These are phyloP conservation scores for Nitzschia sp. DNA, from an alignment of 108 stramenopile genomes.

Conservation along the genomic window DNA sequence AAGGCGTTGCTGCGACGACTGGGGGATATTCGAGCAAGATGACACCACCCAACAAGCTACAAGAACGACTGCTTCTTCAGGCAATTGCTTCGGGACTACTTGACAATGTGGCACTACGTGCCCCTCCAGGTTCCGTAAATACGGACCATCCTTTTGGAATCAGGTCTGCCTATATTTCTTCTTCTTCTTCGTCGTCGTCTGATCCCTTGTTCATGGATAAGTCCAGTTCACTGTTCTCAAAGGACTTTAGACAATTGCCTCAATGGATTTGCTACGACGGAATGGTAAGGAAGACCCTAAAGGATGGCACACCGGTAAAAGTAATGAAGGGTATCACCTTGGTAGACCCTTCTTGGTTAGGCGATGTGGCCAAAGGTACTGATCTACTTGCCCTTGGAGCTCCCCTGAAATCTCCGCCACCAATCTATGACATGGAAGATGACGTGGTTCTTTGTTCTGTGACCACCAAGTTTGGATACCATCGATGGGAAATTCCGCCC, in stretches of 20 bases:
- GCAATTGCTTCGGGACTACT: constrained; percentile 74
- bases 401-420: constrained; percentile 61
- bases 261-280: constrained; percentile 82
- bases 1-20: constrained; percentile 67
- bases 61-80: constrained; percentile 62
- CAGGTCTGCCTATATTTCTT: constrained; percentile 76
- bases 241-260: constrained; percentile 60
- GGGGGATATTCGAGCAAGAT: constrained; percentile 64
- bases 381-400: constrained; percentile 58
- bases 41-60: constrained; percentile 74
- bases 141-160: constrained; percentile 60
- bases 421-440: constrained; percentile 61
- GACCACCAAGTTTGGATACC: constrained; percentile 68
- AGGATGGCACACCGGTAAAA: constrained; percentile 65
- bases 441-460: constrained; percentile 80
- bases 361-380: constrained; percentile 65
- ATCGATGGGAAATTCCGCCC: constrained; percentile 80
- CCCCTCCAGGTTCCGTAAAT: constrained; percentile 62
- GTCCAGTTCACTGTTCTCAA: constrained; percentile 62
- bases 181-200: constrained; percentile 39
- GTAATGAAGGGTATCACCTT: constrained; percentile 82
- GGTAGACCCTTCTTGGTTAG: constrained; percentile 77
- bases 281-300: constrained; percentile 58
- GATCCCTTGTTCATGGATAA: constrained; percentile 81
- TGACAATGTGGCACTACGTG: constrained; percentile 78